A percentile compares a stretch with the other conserved stretches of the same genome.
These are phyloP conservation scores for Hibiscus trionum DNA, from an alignment of 345 rosid genomes.

Conservation along the genomic window DNA sequence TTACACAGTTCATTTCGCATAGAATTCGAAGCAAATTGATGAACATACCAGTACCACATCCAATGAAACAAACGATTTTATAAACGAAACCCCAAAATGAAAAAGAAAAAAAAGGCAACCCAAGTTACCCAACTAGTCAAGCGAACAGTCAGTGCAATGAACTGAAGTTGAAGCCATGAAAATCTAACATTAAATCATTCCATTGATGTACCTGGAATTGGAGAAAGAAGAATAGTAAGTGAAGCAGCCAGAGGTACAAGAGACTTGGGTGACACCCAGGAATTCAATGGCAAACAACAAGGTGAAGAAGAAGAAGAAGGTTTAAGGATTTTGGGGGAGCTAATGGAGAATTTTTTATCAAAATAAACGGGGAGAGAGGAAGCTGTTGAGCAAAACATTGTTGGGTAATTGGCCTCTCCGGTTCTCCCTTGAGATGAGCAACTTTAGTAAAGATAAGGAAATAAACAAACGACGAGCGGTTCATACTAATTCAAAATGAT, in stretches of 20 bases:
- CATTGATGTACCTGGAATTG: constrained; percentile 44
- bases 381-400: constrained; percentile 31
- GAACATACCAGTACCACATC: neutral
- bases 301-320: constrained; percentile 15
- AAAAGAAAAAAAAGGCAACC: neutral
- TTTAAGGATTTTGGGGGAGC: neutral
- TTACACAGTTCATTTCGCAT: neutral
- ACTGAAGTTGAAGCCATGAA: neutral
- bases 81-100: neutral
- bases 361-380: constrained; percentile 23
- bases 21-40: neutral
- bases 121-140: neutral
- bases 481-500: neutral
- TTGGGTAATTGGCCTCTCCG: neutral
- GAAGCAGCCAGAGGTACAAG: constrained; percentile 62
- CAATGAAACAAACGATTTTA: neutral
- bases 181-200: neutral
- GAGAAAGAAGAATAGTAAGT: constrained; percentile 54
- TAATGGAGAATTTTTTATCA: constrained; percentile 10
- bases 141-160: neutral
- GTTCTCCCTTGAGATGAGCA: neutral
- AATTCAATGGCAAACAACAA: constrained; percentile 8
- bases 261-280: constrained; percentile 26
- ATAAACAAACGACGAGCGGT: constrained; percentile 12
- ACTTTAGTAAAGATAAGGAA: neutral